phyloP scores from a whole-genome alignment of 805 yeast genomes.

The Cyberlindnera bimundalis region DNA sequence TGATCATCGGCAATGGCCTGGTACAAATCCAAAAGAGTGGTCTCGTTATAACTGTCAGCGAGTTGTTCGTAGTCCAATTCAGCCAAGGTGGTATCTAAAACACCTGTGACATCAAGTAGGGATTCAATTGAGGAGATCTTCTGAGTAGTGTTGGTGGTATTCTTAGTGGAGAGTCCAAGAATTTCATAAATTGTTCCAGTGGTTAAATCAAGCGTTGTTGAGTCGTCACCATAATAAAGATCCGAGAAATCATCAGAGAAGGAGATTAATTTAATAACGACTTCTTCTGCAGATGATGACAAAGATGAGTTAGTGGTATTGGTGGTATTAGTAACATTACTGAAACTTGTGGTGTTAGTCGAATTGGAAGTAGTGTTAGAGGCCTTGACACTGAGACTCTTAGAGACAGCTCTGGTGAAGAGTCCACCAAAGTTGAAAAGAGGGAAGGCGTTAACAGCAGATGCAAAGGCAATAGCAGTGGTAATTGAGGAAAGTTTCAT shows the following conservation, averaged over 20 bases:
- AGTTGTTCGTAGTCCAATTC: constrained; percentile 40
- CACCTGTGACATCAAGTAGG: constrained; percentile 7
- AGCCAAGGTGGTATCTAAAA: not conserved
- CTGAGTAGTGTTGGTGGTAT: not conserved
- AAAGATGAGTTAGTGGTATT: constrained; percentile 11
- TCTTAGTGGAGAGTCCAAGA: constrained; percentile 1
- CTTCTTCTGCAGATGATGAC: not conserved
- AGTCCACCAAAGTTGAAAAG: not conserved
- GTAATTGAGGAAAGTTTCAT: not conserved
- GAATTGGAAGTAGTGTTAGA: not conserved
- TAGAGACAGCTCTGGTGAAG: not conserved
- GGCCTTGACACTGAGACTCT: not conserved
- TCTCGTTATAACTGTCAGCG: constrained; percentile 20
- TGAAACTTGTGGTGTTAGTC: not conserved
- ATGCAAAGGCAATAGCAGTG: not conserved
- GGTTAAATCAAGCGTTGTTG: not conserved
- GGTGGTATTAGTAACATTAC: constrained; percentile 4
- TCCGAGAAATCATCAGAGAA: constrained; percentile 17
- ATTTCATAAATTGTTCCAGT: not conserved
- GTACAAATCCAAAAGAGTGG: constrained; percentile 31
- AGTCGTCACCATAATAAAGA: constrained; percentile 9
- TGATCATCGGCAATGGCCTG: constrained; percentile 35
- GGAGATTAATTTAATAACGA: constrained; percentile 12
- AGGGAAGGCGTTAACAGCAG: not conserved
- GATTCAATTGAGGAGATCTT: constrained; percentile 7